Conservation (phyloP, 2,329 filamentous ascomycete species). For the Talaromyces sp. region DNA sequence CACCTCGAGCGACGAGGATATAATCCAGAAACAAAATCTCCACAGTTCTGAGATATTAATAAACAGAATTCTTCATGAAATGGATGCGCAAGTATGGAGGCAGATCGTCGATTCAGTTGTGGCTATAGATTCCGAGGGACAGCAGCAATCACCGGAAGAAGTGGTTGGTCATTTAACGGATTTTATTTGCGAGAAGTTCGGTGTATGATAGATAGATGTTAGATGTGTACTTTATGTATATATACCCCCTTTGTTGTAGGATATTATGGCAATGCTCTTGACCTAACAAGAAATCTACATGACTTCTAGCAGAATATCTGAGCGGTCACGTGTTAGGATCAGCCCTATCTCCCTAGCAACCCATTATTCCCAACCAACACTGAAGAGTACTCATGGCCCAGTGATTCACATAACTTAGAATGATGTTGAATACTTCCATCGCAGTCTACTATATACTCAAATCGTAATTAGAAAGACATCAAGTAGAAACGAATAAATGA, state of each 20-base stretch:
- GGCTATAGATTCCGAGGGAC: background rate
- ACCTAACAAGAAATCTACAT: no score
- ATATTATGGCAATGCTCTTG: no score
- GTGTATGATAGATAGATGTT: conserved; percentile 1
- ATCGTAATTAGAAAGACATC: background rate
- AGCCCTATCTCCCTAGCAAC: no score
- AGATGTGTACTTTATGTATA: background rate
- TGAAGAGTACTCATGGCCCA: no score
- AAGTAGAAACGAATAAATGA: background rate
- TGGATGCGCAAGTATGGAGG: conserved; percentile 30
- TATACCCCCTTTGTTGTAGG: background rate
- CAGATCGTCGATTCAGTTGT: background rate
- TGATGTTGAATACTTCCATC: background rate
- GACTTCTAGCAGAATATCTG: background rate
- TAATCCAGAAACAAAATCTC: conserved; percentile 25
- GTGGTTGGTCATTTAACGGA: conserved; percentile 9
- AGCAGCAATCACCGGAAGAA: conserved; percentile 1
- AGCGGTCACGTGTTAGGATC: background rate
- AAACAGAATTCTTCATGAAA: conserved; percentile 47
- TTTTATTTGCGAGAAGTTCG: conserved; percentile 14
- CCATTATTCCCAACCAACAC: no score
- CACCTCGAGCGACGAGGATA: conserved; percentile 28
- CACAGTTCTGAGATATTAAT: conserved; percentile 29
- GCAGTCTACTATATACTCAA: background rate
- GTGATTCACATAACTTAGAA: background rate